Percentiles rank a stretch among this genome's conserved stretches.
Conservation (phyloP, 2,329 filamentous ascomycete species). For the Pseudopyrenochaeta lycopersici region DNA sequence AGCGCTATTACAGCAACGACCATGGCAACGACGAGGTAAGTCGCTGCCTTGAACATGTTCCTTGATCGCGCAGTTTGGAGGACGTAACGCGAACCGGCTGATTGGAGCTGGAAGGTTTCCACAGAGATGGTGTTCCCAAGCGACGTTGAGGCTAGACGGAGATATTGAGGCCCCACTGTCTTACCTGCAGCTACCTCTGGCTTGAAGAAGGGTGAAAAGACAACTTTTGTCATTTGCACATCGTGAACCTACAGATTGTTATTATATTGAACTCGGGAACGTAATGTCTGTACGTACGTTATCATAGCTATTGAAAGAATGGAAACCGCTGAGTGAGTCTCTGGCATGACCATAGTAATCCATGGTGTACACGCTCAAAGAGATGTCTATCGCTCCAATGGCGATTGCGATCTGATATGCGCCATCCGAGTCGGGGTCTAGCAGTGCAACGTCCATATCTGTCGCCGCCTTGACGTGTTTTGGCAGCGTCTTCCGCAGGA, state of each 20-base stretch:
- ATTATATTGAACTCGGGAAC: not conserved
- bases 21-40: slow-evolving; percentile 65
- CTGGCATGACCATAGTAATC: slow-evolving; percentile 67
- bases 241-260: slow-evolving; percentile 48
- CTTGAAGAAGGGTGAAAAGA: slow-evolving; percentile 57
- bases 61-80: slow-evolving; percentile 66
- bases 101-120: slow-evolving; percentile 76
- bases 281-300: slow-evolving; percentile 54
- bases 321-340: slow-evolving; percentile 59
- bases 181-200: slow-evolving; percentile 34
- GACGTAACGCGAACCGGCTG: slow-evolving; percentile 69
- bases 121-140: slow-evolving; percentile 82
- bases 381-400: slow-evolving; percentile 80
- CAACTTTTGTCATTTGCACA: slow-evolving; percentile 66
- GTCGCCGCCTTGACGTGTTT: slow-evolving; percentile 76
- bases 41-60: slow-evolving; percentile 61
- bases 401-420: slow-evolving; percentile 83
- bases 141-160: slow-evolving; percentile 83
- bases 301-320: slow-evolving; percentile 60
- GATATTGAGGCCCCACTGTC: slow-evolving; percentile 61
- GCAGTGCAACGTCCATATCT: slow-evolving; percentile 77
- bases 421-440: slow-evolving; percentile 66
- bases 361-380: slow-evolving; percentile 79
- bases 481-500: slow-evolving; percentile 68
- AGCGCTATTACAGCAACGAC: slow-evolving; percentile 70